These are phyloP conservation scores for Euphorbia tirucalli DNA, from an alignment of 345 rosid genomes.

Conservation along the genomic window DNA sequence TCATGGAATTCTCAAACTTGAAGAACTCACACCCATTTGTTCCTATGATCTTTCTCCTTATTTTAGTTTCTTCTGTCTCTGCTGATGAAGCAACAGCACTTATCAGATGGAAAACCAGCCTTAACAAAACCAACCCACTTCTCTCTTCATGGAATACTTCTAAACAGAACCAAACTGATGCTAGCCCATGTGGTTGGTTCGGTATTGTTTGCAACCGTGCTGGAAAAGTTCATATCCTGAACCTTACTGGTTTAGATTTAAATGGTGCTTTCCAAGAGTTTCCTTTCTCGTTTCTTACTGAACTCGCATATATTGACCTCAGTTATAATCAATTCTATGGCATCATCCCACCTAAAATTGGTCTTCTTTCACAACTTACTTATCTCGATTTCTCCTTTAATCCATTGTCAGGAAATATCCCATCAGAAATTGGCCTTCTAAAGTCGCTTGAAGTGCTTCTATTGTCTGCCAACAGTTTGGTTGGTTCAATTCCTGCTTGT, in stretches of 20 bases:
- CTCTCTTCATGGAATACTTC: too few species aligned
- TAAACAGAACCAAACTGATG: too few species aligned
- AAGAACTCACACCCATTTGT: neutral
- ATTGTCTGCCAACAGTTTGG: neutral
- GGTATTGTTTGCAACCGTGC: too few species aligned
- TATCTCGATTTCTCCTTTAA: neutral
- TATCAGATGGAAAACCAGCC: conserved; percentile 33
- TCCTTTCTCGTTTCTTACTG: too few species aligned
- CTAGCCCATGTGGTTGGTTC: too few species aligned
- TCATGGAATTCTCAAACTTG: neutral
- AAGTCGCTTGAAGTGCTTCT: neutral
- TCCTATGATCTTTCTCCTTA: neutral
- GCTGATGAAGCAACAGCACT: conserved; percentile 21
- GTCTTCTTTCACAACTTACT: conserved; percentile 1
- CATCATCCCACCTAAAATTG: conserved; percentile 22
- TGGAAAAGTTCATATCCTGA: too few species aligned
- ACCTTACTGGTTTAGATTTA: too few species aligned
- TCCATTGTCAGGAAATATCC: neutral
- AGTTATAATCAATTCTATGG: conserved; percentile 13
- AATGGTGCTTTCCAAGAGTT: too few species aligned
- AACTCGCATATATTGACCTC: too few species aligned
- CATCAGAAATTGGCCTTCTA: neutral
- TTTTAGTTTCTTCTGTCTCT: neutral
- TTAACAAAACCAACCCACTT: conserved; percentile 13
- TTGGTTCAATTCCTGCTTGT: too few species aligned